Base-by-base conservation (phyloP, 495 filamentous ascomycete genomes). In the Massariosphaeria phaeospora region DNA sequence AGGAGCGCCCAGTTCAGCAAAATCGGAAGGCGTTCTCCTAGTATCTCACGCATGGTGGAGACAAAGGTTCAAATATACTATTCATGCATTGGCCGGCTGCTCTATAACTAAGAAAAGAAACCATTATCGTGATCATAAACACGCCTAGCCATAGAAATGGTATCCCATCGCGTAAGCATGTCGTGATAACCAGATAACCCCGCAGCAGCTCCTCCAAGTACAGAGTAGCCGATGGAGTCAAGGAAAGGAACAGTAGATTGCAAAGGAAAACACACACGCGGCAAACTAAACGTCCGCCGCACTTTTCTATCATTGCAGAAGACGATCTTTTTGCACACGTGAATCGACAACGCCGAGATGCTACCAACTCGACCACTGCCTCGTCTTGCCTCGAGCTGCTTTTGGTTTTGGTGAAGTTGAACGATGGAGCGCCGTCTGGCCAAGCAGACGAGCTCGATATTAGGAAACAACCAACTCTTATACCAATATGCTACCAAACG, bases 261-360 rank as follows among this genome's bases (percentile, higher is more conserved):
- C 6, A 49, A 38, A 38, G 39, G 33, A 33, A 49, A 12, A 49
- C 41, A 11, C 36, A 17, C 46, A 39, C 13, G 7, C 35, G 5
- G 6, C 5, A 12, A 23, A 34, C 46, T 49, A 49, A 23, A 20
- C 10, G 26, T 18, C 46, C 46, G 30, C 46, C 46, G 34, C 34
- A 39, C 36, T 49, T 39, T 49, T 38, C 31, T 38, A 38, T 38
- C 40, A 9, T 38, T 17, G 13, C 15, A 47, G 18, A 24, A 38
- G 21, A n/a, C 20, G 35, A 48, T 30, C 31, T 24, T 33, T 38
- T 49, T 27, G 46, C 46, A 49, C 46, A 49, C 46, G 30, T 33
- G 53, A 57, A 52, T 52, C 13, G 53, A 45, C 59, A 48, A 59
- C 54, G 55, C 59, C 59, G 40, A 54, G 49, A 58, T 58, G 59